Conservation (phyloP, 805 yeast species). For the Schwanniomyces vanrijiae region DNA sequence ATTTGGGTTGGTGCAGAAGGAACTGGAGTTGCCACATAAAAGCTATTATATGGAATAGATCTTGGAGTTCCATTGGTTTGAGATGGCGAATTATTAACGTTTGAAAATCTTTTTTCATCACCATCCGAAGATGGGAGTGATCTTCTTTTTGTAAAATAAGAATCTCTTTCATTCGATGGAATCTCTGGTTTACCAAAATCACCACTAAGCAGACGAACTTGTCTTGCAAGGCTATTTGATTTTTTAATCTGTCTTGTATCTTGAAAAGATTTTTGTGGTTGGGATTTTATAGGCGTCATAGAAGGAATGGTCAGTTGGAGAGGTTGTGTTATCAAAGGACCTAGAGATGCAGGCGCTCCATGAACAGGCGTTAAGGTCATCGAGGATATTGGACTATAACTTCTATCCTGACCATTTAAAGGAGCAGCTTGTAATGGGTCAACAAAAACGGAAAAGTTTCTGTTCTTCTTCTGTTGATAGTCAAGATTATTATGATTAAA, state of each 20-base stretch:
- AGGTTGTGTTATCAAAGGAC: not conserved
- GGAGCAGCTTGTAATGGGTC: constrained; percentile 37
- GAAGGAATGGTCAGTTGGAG: not conserved
- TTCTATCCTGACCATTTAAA: constrained; percentile 3
- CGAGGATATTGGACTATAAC: not conserved
- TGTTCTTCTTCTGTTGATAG: constrained; percentile 13
- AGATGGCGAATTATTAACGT: not conserved
- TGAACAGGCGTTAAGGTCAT: not conserved
- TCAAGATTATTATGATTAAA: constrained; percentile 9
- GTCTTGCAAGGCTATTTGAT: not conserved
- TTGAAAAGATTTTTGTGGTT: not conserved
- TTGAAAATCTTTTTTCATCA: not conserved
- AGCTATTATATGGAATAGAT: not conserved
- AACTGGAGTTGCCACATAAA: constrained; percentile 1
- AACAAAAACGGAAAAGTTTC: constrained; percentile 6
- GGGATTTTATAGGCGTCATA: not conserved
- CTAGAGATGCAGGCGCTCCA: not conserved
- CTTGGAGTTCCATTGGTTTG: not conserved
- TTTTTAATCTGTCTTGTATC: not conserved
- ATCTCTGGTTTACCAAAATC: not conserved
- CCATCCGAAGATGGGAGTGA: not conserved
- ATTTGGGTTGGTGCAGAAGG: not conserved
- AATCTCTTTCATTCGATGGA: not conserved
- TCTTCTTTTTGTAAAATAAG: not conserved
- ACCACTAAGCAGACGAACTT: not conserved